These are phyloP conservation scores for Eucalyptus polybractea DNA, from an alignment of 345 rosid genomes.

Conservation along the genomic window DNA sequence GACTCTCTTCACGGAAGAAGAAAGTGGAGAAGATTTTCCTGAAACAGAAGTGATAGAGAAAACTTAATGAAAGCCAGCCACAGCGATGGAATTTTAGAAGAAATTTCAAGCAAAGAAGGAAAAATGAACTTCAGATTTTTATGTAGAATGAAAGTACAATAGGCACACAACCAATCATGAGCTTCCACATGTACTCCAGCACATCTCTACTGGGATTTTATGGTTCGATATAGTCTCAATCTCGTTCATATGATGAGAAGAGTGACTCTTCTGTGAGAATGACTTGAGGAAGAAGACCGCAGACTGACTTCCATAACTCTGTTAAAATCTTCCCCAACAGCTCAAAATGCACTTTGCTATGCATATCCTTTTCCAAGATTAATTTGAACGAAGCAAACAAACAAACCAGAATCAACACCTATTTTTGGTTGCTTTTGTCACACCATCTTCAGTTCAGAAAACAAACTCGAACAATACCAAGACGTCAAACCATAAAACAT, in stretches of 20 bases:
- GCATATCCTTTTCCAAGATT: background rate
- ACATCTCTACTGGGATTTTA: background rate
- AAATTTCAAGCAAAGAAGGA: background rate
- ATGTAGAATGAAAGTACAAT: background rate
- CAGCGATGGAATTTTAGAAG: background rate
- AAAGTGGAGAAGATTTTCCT: slow-evolving; percentile 55
- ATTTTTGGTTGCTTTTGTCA: background rate
- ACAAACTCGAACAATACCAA: background rate
- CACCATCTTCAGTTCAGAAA: background rate
- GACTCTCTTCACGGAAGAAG: slow-evolving; percentile 37
- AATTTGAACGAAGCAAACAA: background rate
- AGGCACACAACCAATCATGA: background rate
- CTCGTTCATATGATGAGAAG: background rate
- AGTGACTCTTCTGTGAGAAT: background rate
- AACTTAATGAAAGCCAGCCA: background rate
- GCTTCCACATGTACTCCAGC: background rate
- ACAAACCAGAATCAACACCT: background rate
- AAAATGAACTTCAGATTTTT: background rate
- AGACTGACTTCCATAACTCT: background rate
- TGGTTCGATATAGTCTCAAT: background rate
- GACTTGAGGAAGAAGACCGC: background rate
- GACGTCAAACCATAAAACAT: background rate
- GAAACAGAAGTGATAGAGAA: background rate
- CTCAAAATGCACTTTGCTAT: background rate
- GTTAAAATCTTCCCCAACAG: background rate